Conservation (phyloP, 352 stramenopile species). For the Pythium periplocum region DNA sequence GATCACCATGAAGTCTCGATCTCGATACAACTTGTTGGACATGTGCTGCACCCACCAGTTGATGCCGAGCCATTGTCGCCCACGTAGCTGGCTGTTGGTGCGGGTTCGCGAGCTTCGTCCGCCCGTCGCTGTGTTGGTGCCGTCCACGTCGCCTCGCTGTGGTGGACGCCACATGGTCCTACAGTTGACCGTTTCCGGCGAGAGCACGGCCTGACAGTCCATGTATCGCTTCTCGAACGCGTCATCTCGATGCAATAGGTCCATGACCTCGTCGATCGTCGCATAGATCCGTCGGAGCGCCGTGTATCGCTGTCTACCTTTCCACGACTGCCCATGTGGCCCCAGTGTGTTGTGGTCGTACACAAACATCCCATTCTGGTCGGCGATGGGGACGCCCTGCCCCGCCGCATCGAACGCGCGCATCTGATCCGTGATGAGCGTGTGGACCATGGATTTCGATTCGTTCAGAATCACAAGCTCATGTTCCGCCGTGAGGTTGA, state of each 20-base stretch:
- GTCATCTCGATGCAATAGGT: conserved; percentile 15
- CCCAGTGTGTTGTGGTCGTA: conserved; percentile 11
- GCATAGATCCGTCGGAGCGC: conserved; percentile 13
- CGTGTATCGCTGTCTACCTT: conserved; percentile 11
- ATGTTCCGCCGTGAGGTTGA: conserved; percentile 11
- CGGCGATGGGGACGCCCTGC: conserved; percentile 5
- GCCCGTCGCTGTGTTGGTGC: neutral
- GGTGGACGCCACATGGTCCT: conserved; percentile 12
- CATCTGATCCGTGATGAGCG: conserved; percentile 13
- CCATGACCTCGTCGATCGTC: conserved; percentile 17
- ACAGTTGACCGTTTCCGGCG: conserved; percentile 17
- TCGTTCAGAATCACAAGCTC: conserved; percentile 11
- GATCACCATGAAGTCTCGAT: conserved; percentile 18
- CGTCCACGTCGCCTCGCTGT: too few relatives aligned
- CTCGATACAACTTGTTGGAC: conserved; percentile 17
- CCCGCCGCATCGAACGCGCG: conserved; percentile 3
- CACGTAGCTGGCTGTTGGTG: neutral
- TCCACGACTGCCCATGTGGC: conserved; percentile 4
- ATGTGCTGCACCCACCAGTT: conserved; percentile 26
- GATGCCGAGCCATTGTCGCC: conserved; percentile 15
- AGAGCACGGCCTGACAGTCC: conserved; percentile 11
- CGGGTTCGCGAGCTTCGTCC: conserved; percentile 1
- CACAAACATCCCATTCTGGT: conserved; percentile 11
- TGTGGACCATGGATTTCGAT: conserved; percentile 7
- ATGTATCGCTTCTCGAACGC: conserved; percentile 4